Evolutionary conservation across 2,329 filamentous ascomycete species (phyloP), one percentile per base, ranked within the genome.

Genomic region (Trichoderma koningii): DNA sequence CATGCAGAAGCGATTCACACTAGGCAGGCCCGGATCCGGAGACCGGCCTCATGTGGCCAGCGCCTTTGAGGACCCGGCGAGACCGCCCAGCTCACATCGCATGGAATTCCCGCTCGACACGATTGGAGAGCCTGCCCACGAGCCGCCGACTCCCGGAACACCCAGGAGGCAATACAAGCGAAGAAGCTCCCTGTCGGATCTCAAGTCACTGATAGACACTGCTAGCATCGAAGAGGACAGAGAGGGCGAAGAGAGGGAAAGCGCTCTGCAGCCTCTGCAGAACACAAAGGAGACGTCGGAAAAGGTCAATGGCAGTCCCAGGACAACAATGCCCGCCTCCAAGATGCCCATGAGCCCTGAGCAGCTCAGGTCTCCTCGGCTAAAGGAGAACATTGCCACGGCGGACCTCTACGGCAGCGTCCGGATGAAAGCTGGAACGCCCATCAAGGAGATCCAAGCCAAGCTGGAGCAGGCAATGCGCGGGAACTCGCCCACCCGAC

Each of bases 131-230:
- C 85, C 85, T 1, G 79, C 81, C 0, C 77, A 76, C 17, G 81
- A 83, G 63, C 73, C 76, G 5, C 68, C 71, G 9, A 69, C 74
- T 4, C 66, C 73, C 1, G 83, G 79, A 69, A 74, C 75, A n/a
- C 78, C 81, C 51, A 88, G 85, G 74, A 93, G 89, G 69, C 48
- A 62, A n/a, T 1, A 52, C 23, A 97, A 96, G 80, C 85, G 94
- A 63, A 88, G 94, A 74, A 97, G 93, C 78, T 97, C 93, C 28
- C 79, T 98, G 48, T 97, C 93, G 5, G 94, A 98, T 75, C 82
- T 98, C 55, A 90, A 87, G 70, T 83, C 81, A 64, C 80, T 91
- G 19, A 88, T 94, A 77, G 84, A 83, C 47, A 82, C 86, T 63
- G 82, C 88, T 9, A 83, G 80, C 12, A 76, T 89, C 26, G 74